These are phyloP conservation scores for Aspergillus sergii DNA, from an alignment of 2,329 filamentous ascomycete genomes.

Conservation along the genomic window DNA sequence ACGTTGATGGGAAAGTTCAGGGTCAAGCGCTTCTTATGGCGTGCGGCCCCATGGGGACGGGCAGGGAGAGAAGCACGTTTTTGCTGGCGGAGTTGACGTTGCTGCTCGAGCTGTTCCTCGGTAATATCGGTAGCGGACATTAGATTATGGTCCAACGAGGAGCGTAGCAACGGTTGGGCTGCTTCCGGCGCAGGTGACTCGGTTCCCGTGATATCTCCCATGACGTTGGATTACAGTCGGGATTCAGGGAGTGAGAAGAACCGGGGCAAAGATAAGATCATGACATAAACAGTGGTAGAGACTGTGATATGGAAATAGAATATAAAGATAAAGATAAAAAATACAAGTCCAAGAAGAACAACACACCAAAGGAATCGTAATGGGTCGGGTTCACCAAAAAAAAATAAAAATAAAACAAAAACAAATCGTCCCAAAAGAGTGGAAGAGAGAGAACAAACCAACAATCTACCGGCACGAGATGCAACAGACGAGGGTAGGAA, in stretches of 20 bases:
- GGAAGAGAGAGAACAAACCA: neutral
- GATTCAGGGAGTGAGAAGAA: conserved; percentile 19
- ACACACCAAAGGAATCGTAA: neutral
- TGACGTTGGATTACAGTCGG: conserved; percentile 26
- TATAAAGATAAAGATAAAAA: conserved; percentile 1
- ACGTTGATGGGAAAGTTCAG: conserved; percentile 51
- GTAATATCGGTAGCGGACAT: conserved; percentile 15
- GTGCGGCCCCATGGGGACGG: conserved; percentile 37
- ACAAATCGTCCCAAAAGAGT: neutral
- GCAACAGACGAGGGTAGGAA: neutral
- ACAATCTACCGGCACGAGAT: neutral
- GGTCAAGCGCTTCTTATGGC: conserved; percentile 49
- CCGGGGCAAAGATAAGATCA: conserved; percentile 12
- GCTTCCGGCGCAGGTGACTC: conserved; percentile 34
- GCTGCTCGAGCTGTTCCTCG: conserved; percentile 20
- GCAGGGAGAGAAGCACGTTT: conserved; percentile 38
- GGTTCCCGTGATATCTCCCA: conserved; percentile 37
- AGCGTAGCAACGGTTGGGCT: conserved; percentile 25
- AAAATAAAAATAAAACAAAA: neutral
- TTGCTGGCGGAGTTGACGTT: conserved; percentile 22
- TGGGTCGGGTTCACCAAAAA: neutral
- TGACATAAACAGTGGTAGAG: conserved; percentile 12
- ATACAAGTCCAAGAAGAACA: neutral
- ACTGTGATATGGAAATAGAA: neutral
- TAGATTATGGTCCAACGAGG: conserved; percentile 4